A percentile compares a stretch with the other conserved stretches of the same genome.
Evolutionary conservation across 352 stramenopile genomes (phyloP).

Genomic region (Thalassiosira gravida): DNA sequence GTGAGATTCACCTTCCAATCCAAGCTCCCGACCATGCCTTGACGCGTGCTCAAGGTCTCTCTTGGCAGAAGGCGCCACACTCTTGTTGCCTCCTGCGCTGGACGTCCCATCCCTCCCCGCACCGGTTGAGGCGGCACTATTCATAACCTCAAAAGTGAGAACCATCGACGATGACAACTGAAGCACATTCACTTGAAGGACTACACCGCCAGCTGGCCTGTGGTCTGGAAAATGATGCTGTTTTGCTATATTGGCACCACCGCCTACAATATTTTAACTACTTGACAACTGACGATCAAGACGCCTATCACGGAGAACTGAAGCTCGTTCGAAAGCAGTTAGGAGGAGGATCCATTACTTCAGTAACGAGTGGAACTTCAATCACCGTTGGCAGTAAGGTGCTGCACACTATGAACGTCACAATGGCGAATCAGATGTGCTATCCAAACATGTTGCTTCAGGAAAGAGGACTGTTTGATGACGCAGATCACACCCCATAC

Average conservation of each 20-base stretch:
- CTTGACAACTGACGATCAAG: neutral
- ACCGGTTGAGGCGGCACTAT: too few species aligned
- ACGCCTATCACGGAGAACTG: neutral
- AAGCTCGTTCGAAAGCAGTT: neutral
- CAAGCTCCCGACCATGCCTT: too few species aligned
- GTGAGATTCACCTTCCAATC: too few species aligned
- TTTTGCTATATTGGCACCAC: neutral
- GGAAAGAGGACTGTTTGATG: neutral
- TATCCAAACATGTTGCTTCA: neutral
- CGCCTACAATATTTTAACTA: neutral
- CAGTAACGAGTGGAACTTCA: neutral
- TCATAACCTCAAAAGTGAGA: neutral
- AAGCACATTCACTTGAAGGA: neutral
- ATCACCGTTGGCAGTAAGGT: neutral
- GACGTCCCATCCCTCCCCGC: too few species aligned
- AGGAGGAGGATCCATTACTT: neutral
- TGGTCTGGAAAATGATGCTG: neutral
- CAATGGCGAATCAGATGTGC: neutral
- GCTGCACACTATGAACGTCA: neutral
- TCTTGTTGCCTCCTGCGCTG: too few species aligned
- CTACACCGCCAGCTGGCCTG: neutral
- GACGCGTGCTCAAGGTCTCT: too few species aligned
- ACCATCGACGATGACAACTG: neutral
- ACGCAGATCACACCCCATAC: neutral
- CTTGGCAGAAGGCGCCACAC: too few species aligned